A percentile compares a stretch with the other conserved stretches of the same genome.
phyloP scores from a whole-genome alignment of 345 rosid genomes.

The Aquilaria sinensis region DNA sequence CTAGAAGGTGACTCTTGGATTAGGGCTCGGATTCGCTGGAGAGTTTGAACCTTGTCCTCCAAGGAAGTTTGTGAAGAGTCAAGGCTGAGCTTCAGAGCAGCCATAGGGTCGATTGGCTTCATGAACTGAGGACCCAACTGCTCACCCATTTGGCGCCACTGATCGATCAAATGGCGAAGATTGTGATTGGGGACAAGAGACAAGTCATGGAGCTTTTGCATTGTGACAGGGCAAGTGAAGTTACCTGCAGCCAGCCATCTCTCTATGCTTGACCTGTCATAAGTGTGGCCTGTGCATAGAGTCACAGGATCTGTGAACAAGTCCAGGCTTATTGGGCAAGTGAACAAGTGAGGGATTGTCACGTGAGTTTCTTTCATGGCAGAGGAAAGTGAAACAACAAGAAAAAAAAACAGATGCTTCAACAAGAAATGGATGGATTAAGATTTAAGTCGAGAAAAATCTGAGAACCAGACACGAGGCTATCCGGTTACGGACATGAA shows the following conservation, averaged over 20 bases:
- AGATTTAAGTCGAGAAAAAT: conserved; percentile 4
- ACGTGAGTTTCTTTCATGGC: conserved; percentile 26
- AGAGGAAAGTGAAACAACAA: not conserved
- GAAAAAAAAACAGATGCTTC: not conserved
- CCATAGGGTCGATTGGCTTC: conserved; percentile 16
- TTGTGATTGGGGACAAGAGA: conserved; percentile 60
- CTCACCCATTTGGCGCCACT: conserved; percentile 38
- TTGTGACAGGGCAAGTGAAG: conserved; percentile 67
- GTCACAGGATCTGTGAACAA: conserved; percentile 65
- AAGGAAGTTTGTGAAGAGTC: conserved; percentile 25
- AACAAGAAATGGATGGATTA: not conserved
- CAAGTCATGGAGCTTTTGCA: conserved; percentile 58
- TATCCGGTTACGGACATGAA: conserved; percentile 1
- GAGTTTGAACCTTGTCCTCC: conserved; percentile 22
- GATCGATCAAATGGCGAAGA: conserved; percentile 53
- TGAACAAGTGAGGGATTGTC: conserved; percentile 46
- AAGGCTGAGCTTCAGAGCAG: conserved; percentile 32
- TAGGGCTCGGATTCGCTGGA: conserved; percentile 21
- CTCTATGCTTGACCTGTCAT: conserved; percentile 58
- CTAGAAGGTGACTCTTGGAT: conserved; percentile 22
- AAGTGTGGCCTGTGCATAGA: conserved; percentile 68
- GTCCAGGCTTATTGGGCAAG: conserved; percentile 67
- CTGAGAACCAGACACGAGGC: not conserved
- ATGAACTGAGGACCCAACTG: conserved; percentile 18
- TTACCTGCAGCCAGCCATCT: conserved; percentile 59